Conservation (phyloP, 2,329 filamentous ascomycete species). For the Didymellaceae sp. region DNA sequence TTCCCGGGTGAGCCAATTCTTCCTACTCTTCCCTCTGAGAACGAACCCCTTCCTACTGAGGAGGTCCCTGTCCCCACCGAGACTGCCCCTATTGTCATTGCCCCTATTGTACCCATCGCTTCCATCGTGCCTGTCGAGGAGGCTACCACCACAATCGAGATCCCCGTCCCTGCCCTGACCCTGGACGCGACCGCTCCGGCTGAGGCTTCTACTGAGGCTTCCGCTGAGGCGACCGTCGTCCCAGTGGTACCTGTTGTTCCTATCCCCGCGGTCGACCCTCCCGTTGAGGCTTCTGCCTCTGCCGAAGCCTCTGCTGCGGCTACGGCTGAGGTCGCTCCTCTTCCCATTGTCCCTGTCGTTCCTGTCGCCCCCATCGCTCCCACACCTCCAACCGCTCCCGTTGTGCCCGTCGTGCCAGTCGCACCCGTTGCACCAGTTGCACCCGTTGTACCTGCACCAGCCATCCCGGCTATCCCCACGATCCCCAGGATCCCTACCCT, state of each 20-base stretch:
- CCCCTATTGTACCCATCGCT: background rate
- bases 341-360: background rate
- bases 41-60: background rate
- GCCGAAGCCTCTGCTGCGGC: background rate
- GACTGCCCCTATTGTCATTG: background rate
- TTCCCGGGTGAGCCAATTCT: conserved; percentile 19
- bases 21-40: background rate
- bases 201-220: background rate
- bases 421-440: too few species aligned
- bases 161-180: conserved; percentile 6
- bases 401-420: background rate
- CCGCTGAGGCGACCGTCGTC: background rate
- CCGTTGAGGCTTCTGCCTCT: background rate
- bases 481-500: background rate
- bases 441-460: background rate
- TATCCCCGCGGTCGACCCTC: background rate
- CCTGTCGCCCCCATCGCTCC: background rate
- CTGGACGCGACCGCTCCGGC: background rate
- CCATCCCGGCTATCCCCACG: background rate
- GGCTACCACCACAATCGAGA: background rate
- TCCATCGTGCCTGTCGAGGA: background rate
- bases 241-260: background rate
- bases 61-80: background rate
- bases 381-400: background rate
- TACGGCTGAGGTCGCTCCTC: background rate